A percentile compares a stretch with the other conserved stretches of the same genome.
Evolutionary conservation across 306 rosid genomes (phyloP).

Genomic region (Macrotyloma uniflorum): DNA sequence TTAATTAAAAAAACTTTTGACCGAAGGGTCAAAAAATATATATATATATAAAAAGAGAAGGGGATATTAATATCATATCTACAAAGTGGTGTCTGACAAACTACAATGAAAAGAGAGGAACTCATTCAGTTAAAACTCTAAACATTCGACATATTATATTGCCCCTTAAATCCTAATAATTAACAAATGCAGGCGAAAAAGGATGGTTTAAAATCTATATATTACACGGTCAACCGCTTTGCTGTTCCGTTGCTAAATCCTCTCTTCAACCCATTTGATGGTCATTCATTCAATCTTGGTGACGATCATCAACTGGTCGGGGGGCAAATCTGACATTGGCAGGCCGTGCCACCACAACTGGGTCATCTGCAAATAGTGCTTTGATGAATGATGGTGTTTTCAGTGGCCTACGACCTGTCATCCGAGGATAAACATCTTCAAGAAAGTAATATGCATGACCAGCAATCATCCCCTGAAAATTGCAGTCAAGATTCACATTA

Average conservation of each 20-base stretch:
- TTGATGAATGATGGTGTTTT: slow-evolving; percentile 88
- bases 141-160: slow-evolving; percentile 6
- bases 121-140: slow-evolving; percentile 33
- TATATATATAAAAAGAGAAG: not conserved
- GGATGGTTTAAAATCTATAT: slow-evolving; percentile 44
- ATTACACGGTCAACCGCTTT: slow-evolving; percentile 52
- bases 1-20: not conserved
- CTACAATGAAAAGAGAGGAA: not conserved
- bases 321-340: slow-evolving; percentile 84
- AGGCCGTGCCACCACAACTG: slow-evolving; percentile 81
- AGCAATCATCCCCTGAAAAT: slow-evolving; percentile 91
- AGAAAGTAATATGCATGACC: slow-evolving; percentile 98
- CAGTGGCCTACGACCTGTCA: slow-evolving; percentile 87
- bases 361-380: slow-evolving; percentile 84
- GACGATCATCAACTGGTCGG: slow-evolving; percentile 67
- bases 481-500: slow-evolving; percentile 22
- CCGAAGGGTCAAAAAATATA: not conserved
- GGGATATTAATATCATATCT: slow-evolving; percentile 14
- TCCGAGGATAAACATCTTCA: slow-evolving; percentile 88
- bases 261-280: not conserved
- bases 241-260: slow-evolving; percentile 23
- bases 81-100: slow-evolving; percentile 18
- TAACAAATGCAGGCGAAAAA: slow-evolving; percentile 44
- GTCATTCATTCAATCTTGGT: slow-evolving; percentile 51
- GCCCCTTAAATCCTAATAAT: slow-evolving; percentile 31